phyloP scores from a whole-genome alignment of 2,329 filamentous ascomycete genomes.

The Didymella keratinophila region DNA sequence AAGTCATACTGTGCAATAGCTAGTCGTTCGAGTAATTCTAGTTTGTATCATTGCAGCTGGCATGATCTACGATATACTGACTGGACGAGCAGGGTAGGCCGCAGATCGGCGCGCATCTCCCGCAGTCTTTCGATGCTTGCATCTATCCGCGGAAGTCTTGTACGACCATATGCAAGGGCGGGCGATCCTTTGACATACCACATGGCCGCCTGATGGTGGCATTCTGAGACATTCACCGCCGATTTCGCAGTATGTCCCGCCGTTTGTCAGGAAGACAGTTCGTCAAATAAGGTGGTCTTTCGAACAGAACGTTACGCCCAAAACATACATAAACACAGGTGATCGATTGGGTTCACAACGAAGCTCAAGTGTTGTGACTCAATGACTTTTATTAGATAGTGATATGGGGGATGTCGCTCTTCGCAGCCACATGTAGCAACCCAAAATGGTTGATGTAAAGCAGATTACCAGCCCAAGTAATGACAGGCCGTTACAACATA shows the following conservation, averaged over 20 bases:
- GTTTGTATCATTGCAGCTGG: neutral
- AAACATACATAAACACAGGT: neutral
- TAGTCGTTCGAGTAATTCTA: neutral
- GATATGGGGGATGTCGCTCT: constrained; percentile 14
- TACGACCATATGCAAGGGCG: constrained; percentile 15
- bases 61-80: neutral
- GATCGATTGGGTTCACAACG: neutral
- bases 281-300: neutral
- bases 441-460: constrained; percentile 22
- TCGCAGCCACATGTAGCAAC: constrained; percentile 18
- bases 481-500: constrained; percentile 25
- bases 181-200: constrained; percentile 10
- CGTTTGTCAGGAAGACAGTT: neutral
- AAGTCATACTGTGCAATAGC: too few species aligned
- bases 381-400: constrained; percentile 33
- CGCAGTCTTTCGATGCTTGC: constrained; percentile 7
- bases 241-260: neutral
- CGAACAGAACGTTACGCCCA: neutral
- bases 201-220: constrained; percentile 8
- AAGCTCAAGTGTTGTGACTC: neutral
- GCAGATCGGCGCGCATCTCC: constrained; percentile 26
- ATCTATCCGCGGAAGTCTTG: constrained; percentile 1
- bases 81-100: constrained; percentile 1
- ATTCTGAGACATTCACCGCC: neutral
- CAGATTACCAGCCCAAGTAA: constrained; percentile 15